Evolutionary conservation across 345 rosid species (phyloP), one percentile per base, ranked within the genome.

Genomic region (Melaleuca alternifolia): DNA sequence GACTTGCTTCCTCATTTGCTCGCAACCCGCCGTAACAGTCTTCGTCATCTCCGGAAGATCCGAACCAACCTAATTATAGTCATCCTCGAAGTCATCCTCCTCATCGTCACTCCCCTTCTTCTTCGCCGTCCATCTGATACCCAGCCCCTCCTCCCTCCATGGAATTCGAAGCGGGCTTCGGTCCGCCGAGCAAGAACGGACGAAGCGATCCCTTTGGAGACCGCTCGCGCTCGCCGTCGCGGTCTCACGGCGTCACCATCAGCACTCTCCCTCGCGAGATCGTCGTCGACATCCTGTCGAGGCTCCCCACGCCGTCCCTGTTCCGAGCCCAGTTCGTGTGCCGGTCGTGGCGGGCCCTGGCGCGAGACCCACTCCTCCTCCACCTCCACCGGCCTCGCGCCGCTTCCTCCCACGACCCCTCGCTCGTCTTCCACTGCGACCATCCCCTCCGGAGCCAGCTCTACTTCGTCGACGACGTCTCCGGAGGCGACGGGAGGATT

Each of bases 401-500:
- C 41, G 83, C 85, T 46, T 82, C 84, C 37, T 30, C 76, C 76
- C 76, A 62, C 76, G 51, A 86, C 26, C 93, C 92, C 50, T 94
- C 93, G 71, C 96, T 95, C 59, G 92, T 95, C 85, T 90, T 94
- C 84, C 98, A 94, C 90, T 90, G 92, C 24, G 96, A 92, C 83
- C 86, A 37, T 33, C 96, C 96, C 5, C 76, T 92, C 90, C 86
- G 93, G 50, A 94, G 92, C 90, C 86, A 91, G 44, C 93, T 95
- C 30, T 91, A 87, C 87, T 91, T 93, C 82, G 61, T 91, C 9
- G 44, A 62, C 76, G 93, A 94, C 90, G 87, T 95, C 26, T 91
- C 92, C 0, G 57, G 85, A 50, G 37, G 57, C 26, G 51, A 85
- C n/a, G 79, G 83, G 3, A 89, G 89, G 51, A 83, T 53, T 4